These are phyloP conservation scores for Ophiostoma sp. DNA, from an alignment of 2,329 filamentous ascomycete genomes.

Conservation along the genomic window DNA sequence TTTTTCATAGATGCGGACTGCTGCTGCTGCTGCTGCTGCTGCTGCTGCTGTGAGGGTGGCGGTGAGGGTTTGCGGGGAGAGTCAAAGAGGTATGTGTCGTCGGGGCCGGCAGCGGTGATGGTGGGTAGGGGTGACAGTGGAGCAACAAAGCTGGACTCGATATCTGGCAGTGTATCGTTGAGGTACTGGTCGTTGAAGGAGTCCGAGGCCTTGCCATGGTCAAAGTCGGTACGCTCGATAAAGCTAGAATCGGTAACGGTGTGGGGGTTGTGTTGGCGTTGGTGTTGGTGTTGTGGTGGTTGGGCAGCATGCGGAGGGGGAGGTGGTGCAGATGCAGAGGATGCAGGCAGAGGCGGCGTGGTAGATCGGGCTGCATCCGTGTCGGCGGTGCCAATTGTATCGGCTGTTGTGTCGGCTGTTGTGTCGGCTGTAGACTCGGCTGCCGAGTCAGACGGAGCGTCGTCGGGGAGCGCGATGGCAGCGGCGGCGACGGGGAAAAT, in stretches of 20 bases:
- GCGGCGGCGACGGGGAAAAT: neutral
- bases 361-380: constrained; percentile 13
- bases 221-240: constrained; percentile 37
- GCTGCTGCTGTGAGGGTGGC: neutral
- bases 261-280: neutral
- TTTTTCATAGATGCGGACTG: neutral
- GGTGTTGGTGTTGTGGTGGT: neutral
- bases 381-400: neutral
- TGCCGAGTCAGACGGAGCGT: neutral
- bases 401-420: neutral
- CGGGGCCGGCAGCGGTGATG: constrained; percentile 43
- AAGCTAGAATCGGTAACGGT: constrained; percentile 34
- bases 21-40: neutral
- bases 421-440: neutral
- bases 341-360: constrained; percentile 5
- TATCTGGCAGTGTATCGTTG: constrained; percentile 54
- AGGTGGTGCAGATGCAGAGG: constrained; percentile 7
- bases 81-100: constrained; percentile 59
- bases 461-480: neutral
- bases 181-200: constrained; percentile 50
- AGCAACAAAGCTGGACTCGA: constrained; percentile 61
- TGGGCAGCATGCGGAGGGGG: constrained; percentile 13
- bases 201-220: constrained; percentile 40
- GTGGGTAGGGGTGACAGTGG: constrained; percentile 52
- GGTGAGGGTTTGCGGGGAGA: constrained; percentile 34